Percentiles rank a stretch among this genome's conserved stretches.
phyloP scores from a whole-genome alignment of 2,329 filamentous ascomycete species.

The Apiospora rasikravindrae region DNA sequence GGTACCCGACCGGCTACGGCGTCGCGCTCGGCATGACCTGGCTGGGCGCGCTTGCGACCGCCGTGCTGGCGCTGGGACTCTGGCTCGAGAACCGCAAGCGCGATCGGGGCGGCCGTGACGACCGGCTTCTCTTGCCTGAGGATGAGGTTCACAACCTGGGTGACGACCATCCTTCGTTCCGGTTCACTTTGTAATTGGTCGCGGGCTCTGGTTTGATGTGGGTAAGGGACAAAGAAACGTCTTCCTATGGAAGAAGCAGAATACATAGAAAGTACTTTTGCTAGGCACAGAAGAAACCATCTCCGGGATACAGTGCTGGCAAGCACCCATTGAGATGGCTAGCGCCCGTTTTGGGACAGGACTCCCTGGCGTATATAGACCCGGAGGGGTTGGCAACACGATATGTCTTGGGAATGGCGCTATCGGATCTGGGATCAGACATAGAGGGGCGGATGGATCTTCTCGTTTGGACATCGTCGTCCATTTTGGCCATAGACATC shows the following conservation, averaged over 20 bases:
- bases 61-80: conserved; percentile 46
- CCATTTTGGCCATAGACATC: neutral
- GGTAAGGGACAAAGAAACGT: no score
- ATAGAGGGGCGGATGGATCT: neutral
- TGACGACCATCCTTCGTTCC: conserved; percentile 56
- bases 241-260: no score
- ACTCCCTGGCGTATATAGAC: neutral
- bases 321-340: neutral
- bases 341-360: neutral
- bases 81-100: conserved; percentile 51
- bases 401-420: neutral
- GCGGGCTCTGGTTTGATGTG: no score
- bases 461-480: neutral
- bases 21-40: conserved; percentile 40
- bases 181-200: conserved; percentile 45
- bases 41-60: conserved; percentile 40
- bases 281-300: neutral
- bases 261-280: no score
- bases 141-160: conserved; percentile 54
- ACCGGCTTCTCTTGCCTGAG: conserved; percentile 41
- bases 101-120: conserved; percentile 51
- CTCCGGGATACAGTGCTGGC: neutral
- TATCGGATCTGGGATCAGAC: neutral
- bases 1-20: conserved; percentile 44
- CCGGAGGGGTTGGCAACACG: neutral